Percentiles rank a stretch among this genome's conserved stretches.
These are phyloP conservation scores for Thraustochytrium aureum DNA, from an alignment of 352 stramenopile species.

Conservation along the genomic window DNA sequence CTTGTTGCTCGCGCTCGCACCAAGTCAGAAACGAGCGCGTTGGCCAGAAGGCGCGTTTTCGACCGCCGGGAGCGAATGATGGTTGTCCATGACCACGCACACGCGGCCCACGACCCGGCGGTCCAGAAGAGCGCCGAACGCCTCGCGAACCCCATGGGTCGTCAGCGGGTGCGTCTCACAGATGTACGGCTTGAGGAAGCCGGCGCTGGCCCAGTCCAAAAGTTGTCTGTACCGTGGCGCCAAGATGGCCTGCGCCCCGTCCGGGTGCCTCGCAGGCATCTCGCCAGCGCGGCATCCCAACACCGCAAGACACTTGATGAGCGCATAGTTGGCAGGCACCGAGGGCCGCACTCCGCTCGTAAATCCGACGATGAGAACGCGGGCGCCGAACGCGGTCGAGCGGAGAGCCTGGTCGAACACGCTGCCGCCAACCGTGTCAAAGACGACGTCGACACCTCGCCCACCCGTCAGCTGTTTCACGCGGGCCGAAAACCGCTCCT, in stretches of 20 bases:
- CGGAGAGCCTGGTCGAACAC: conserved; percentile 21
- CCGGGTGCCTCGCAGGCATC: neutral
- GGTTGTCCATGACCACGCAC: conserved; percentile 11
- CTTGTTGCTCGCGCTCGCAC: too few relatives aligned
- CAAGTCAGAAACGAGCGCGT: too few relatives aligned
- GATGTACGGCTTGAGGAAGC: conserved; percentile 19
- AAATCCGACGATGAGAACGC: conserved; percentile 43
- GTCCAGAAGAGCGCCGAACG: conserved; percentile 1
- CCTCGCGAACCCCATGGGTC: conserved; percentile 21
- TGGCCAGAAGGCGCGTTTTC: too few relatives aligned
- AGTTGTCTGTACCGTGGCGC: neutral
- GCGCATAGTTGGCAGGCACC: conserved; percentile 33
- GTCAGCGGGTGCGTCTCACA: conserved; percentile 34
- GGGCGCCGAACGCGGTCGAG: conserved; percentile 28
- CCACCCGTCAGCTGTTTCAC: conserved; percentile 39
- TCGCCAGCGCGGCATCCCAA: conserved; percentile 41
- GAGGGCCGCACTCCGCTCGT: conserved; percentile 18
- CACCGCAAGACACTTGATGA: conserved; percentile 47
- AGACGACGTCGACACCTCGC: conserved; percentile 17
- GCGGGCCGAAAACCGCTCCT: neutral
- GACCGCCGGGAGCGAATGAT: too few relatives aligned
- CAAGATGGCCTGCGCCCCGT: neutral
- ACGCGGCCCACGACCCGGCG: conserved; percentile 43
- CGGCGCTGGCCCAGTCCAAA: neutral
- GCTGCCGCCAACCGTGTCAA: conserved; percentile 35